These are phyloP conservation scores for Spinellus fusiger DNA, from an alignment of 192 early-diverging fungal species.

Conservation along the genomic window DNA sequence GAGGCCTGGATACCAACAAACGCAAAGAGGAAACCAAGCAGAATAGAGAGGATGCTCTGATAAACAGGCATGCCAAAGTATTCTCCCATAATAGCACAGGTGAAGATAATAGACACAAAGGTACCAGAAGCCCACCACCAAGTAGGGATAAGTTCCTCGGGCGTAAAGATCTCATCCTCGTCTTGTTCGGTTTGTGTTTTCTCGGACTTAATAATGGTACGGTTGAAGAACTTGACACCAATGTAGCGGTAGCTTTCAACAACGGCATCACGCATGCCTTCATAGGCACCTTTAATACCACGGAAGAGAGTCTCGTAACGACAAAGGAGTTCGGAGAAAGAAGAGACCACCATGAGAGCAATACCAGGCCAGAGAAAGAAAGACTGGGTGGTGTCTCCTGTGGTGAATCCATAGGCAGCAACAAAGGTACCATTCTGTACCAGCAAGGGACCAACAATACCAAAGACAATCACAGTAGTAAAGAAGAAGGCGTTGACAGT, in stretches of 20 bases:
- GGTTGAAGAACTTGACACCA: slow-evolving; percentile 4
- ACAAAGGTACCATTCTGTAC: slow-evolving; percentile 32
- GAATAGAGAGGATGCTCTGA: slow-evolving; percentile 52
- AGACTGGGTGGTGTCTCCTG: slow-evolving; percentile 44
- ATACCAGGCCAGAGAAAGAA: slow-evolving; percentile 72
- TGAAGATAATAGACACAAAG: slow-evolving; percentile 44
- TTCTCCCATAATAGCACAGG: slow-evolving; percentile 48
- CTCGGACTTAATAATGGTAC: slow-evolving; percentile 3
- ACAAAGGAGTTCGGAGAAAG: slow-evolving; percentile 53
- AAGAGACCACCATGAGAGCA: slow-evolving; percentile 55
- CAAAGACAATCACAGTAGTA: slow-evolving; percentile 49
- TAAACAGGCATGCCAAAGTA: slow-evolving; percentile 53
- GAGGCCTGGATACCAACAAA: slow-evolving; percentile 60
- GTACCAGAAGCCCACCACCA: slow-evolving; percentile 51
- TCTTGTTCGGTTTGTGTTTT: slow-evolving; percentile 16
- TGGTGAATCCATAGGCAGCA: slow-evolving; percentile 25
- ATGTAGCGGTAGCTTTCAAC: slow-evolving; percentile 1
- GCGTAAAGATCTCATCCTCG: slow-evolving; percentile 34
- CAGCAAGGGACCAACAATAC: slow-evolving; percentile 55
- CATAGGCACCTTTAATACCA: slow-evolving; percentile 34
- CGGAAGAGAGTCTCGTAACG: slow-evolving; percentile 38
- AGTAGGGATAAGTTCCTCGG: slow-evolving; percentile 45
- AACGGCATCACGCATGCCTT: slow-evolving; percentile 1
- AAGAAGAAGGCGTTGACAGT: slow-evolving; percentile 49
- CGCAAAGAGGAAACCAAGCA: slow-evolving; percentile 58